These are phyloP conservation scores for Pythium brachiatum DNA, from an alignment of 352 stramenopile genomes.

Conservation along the genomic window DNA sequence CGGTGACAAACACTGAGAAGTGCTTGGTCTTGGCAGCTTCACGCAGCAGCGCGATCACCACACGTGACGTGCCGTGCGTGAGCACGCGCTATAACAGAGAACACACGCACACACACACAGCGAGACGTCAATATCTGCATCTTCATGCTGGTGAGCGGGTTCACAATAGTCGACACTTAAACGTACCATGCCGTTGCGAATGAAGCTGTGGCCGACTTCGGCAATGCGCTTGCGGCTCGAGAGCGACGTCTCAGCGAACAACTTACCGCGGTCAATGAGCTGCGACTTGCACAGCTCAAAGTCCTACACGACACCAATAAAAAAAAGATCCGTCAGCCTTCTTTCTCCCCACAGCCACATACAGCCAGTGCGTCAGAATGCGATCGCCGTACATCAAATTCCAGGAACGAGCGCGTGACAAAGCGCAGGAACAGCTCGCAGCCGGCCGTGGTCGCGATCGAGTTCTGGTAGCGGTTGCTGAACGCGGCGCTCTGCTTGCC, in stretches of 20 bases:
- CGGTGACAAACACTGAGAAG: slow-evolving; percentile 93
- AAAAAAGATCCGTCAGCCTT: no score
- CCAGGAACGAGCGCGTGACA: slow-evolving; percentile 89
- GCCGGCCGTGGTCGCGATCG: slow-evolving; percentile 88
- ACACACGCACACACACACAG: not conserved
- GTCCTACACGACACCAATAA: no score
- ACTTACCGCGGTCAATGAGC: slow-evolving; percentile 89
- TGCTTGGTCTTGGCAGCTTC: slow-evolving; percentile 91
- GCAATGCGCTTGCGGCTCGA: slow-evolving; percentile 92
- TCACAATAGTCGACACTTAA: no score
- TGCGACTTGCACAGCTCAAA: slow-evolving; percentile 91
- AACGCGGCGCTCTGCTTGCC: slow-evolving; percentile 32
- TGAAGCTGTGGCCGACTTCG: slow-evolving; percentile 91
- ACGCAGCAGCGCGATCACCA: slow-evolving; percentile 90
- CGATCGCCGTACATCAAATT: slow-evolving; percentile 66
- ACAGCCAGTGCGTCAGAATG: no score
- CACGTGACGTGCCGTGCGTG: slow-evolving; percentile 92
- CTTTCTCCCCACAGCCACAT: no score
- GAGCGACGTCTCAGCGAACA: slow-evolving; percentile 92
- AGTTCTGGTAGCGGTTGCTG: slow-evolving; percentile 64
- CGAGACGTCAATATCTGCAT: not conserved
- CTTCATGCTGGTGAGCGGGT: no score
- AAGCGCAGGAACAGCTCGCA: slow-evolving; percentile 95
- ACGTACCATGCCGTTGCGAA: slow-evolving; percentile 89
- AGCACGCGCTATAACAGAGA: slow-evolving; percentile 77